These are phyloP conservation scores for Yamadazyma sp. DNA, from an alignment of 1,139 yeast genomes.

Conservation along the genomic window DNA sequence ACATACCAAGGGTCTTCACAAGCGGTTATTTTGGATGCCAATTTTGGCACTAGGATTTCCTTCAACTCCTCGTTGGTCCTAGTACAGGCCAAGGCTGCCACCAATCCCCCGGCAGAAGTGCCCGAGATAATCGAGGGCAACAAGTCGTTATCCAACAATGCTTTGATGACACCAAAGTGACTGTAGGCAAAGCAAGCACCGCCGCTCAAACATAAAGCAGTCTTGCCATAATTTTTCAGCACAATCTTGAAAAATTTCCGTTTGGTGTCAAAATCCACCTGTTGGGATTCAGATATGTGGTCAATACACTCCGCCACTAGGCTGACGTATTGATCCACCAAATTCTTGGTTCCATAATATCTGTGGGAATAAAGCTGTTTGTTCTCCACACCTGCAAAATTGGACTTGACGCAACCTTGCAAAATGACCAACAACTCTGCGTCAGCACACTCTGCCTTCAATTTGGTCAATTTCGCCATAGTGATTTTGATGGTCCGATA, in stretches of 20 bases:
- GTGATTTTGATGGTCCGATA: constrained; percentile 58
- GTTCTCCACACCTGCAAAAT: constrained; percentile 80
- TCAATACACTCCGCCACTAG: constrained; percentile 54
- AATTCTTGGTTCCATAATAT: constrained; percentile 69
- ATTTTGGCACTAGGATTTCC: constrained; percentile 56
- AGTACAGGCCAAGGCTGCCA: constrained; percentile 73
- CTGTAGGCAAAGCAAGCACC: constrained; percentile 80
- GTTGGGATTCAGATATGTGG: constrained; percentile 38
- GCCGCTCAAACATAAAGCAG: constrained; percentile 75
- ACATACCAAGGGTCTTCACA: constrained; percentile 65
- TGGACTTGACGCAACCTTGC: constrained; percentile 68
- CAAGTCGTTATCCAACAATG: constrained; percentile 63
- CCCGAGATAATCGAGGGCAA: constrained; percentile 74
- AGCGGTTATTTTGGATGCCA: constrained; percentile 68
- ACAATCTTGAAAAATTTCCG: constrained; percentile 57
- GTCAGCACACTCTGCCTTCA: constrained; percentile 32
- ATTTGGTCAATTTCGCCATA: constrained; percentile 39
- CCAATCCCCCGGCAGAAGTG: constrained; percentile 81
- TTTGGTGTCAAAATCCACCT: constrained; percentile 42
- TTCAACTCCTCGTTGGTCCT: constrained; percentile 67
- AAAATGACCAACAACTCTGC: constrained; percentile 55
- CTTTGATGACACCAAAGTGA: constrained; percentile 77
- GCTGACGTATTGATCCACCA: constrained; percentile 55
- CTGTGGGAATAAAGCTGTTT: constrained; percentile 70
- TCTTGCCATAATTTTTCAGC: constrained; percentile 66